phyloP scores from a whole-genome alignment of 2,329 filamentous ascomycete species.

The Ceratocystis eucalypticola region DNA sequence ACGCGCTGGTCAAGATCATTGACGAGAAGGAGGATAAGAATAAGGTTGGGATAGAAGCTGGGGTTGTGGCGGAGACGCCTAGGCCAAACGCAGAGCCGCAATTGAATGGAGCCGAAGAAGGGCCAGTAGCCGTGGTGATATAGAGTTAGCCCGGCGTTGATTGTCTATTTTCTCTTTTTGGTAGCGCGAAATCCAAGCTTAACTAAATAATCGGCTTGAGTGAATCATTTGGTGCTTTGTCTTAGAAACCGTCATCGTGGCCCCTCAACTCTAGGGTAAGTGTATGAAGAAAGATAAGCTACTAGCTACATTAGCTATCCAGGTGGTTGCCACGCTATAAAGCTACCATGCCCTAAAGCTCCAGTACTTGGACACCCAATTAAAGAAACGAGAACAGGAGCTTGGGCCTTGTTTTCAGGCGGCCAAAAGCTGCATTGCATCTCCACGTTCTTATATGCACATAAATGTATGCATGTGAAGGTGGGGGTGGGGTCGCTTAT shows the following conservation, averaged over 20 bases:
- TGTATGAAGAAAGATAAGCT: too few species aligned
- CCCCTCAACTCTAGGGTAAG: too few species aligned
- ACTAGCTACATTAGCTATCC: too few species aligned
- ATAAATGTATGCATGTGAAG: not conserved
- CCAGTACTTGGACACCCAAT: too few species aligned
- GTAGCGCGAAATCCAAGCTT: too few species aligned
- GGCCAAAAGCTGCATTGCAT: not conserved
- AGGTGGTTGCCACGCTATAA: too few species aligned
- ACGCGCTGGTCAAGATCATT: not conserved
- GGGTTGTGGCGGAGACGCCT: not conserved
- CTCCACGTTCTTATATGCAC: not conserved
- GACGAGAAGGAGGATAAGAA: not conserved
- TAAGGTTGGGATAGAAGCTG: not conserved
- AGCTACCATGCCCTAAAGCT: too few species aligned
- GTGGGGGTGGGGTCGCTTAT: not conserved
- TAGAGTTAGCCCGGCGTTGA: not conserved
- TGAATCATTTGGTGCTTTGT: too few species aligned
- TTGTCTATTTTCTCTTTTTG: not conserved
- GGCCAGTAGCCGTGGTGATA: not conserved
- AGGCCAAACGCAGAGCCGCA: not conserved
- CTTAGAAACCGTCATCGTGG: too few species aligned
- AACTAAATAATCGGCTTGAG: too few species aligned
- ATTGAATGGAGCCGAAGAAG: not conserved
- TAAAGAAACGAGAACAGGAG: not conserved
- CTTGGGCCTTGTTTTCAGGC: not conserved